Percentiles rank a stretch among this genome's conserved stretches.
These are phyloP conservation scores for Cladosporium cucumerinum DNA, from an alignment of 2,329 filamentous ascomycete species.

Conservation along the genomic window DNA sequence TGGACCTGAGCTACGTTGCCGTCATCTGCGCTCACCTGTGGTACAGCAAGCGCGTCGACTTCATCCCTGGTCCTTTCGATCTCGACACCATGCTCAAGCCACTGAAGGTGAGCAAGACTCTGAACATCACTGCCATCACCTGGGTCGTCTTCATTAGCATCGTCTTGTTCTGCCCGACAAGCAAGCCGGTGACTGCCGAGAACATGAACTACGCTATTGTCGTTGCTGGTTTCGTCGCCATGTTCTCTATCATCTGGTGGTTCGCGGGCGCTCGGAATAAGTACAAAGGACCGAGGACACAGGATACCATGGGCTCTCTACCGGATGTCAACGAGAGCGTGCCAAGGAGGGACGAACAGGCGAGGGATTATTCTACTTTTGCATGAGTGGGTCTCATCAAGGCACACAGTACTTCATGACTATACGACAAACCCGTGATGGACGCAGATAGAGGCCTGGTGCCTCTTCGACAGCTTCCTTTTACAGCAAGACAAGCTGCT, in stretches of 20 bases:
- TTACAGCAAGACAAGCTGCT: neutral
- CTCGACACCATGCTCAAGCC: slow-evolving; percentile 43
- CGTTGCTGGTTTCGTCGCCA: slow-evolving; percentile 47
- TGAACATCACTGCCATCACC: slow-evolving; percentile 50
- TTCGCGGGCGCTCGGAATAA: slow-evolving; percentile 47
- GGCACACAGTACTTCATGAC: slow-evolving; percentile 7
- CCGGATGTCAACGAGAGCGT: slow-evolving; percentile 19
- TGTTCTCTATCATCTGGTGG: slow-evolving; percentile 47
- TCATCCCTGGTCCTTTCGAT: slow-evolving; percentile 53
- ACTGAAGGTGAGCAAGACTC: slow-evolving; percentile 38
- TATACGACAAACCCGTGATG: slow-evolving; percentile 5
- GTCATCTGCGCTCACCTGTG: slow-evolving; percentile 41
- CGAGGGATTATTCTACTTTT: slow-evolving; percentile 9
- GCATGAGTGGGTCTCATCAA: neutral
- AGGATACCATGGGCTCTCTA: slow-evolving; percentile 42
- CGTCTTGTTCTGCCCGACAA: slow-evolving; percentile 54
- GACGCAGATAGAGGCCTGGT: slow-evolving; percentile 2
- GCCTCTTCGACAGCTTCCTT: neutral
- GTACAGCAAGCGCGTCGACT: slow-evolving; percentile 44
- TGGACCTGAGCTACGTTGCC: slow-evolving; percentile 57
- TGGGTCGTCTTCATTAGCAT: slow-evolving; percentile 55
- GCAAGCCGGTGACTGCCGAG: slow-evolving; percentile 44
- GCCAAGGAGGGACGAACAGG: slow-evolving; percentile 2
- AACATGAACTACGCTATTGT: slow-evolving; percentile 58
- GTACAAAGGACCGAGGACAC: slow-evolving; percentile 52